Conservation (phyloP, 2,329 filamentous ascomycete species). For the Aureobasidium sp. region DNA sequence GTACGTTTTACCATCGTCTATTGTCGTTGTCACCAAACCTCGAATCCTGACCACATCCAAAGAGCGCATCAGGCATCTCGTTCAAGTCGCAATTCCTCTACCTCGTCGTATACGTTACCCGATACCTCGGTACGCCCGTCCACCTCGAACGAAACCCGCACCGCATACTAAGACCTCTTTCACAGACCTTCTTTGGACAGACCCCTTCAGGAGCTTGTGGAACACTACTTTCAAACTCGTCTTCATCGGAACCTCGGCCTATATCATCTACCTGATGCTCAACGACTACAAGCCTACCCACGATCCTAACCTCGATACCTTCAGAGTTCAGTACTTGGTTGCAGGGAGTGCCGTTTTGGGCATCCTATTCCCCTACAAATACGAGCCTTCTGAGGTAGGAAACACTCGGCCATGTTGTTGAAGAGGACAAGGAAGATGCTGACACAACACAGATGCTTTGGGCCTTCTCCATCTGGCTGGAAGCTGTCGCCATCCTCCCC, state of each 20-base stretch:
- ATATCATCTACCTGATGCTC: conserved; percentile 97
- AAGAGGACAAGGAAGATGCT: neutral
- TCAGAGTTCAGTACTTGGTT: conserved; percentile 90
- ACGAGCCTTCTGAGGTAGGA: conserved; percentile 54
- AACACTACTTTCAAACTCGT: conserved; percentile 94
- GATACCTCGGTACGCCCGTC: conserved; percentile 56
- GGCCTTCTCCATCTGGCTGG: conserved; percentile 98
- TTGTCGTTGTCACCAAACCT: neutral
- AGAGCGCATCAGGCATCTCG: conserved; percentile 96
- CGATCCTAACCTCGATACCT: conserved; percentile 93
- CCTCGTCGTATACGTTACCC: conserved; percentile 82
- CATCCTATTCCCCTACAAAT: conserved; percentile 76
- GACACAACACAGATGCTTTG: conserved; percentile 56
- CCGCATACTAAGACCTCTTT: conserved; percentile 33
- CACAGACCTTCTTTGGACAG: conserved; percentile 66
- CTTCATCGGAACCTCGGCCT: conserved; percentile 82
- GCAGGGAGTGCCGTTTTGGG: conserved; percentile 71
- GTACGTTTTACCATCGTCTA: conserved; percentile 44
- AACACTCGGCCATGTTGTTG: neutral
- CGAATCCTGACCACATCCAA: conserved; percentile 10
- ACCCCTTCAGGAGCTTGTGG: conserved; percentile 58
- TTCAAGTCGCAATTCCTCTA: conserved; percentile 98
- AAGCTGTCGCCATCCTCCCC: conserved; percentile 90
- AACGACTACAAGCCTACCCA: conserved; percentile 96
- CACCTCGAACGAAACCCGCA: neutral